Evolutionary conservation across 2,329 filamentous ascomycete species (phyloP).

Genomic region (Fusarium heterosporum): DNA sequence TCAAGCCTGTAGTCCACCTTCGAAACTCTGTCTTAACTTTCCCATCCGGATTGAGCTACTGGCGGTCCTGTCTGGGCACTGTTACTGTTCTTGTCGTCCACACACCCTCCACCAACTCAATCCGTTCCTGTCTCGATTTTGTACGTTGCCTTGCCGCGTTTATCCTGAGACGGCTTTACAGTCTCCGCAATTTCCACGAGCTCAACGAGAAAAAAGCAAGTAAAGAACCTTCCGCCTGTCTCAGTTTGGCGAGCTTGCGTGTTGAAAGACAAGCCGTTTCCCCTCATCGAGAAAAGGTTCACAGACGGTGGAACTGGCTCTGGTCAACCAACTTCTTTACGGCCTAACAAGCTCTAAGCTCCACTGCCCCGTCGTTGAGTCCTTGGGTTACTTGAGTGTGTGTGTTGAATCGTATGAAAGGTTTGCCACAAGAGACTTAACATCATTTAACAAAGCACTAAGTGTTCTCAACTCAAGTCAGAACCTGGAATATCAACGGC

Average conservation of each 20-base stretch:
- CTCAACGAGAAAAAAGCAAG: constrained; percentile 42
- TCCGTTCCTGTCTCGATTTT: constrained; percentile 33
- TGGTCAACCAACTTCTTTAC: constrained; percentile 30
- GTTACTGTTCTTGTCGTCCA: constrained; percentile 33
- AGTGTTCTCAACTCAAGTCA: constrained; percentile 19
- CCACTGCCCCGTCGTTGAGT: constrained; percentile 32
- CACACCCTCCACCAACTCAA: constrained; percentile 37
- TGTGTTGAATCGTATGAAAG: constrained; percentile 20
- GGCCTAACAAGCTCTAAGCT: constrained; percentile 26
- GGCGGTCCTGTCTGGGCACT: constrained; percentile 33
- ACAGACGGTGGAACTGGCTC: constrained; percentile 31
- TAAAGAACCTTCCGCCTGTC: constrained; percentile 42
- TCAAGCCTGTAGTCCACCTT: constrained; percentile 33
- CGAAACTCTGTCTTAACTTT: constrained; percentile 36
- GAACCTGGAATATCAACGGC: constrained; percentile 29
- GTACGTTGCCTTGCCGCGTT: constrained; percentile 36
- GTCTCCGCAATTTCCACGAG: constrained; percentile 45
- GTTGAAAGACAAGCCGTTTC: constrained; percentile 34
- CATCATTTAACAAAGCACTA: constrained; percentile 17
- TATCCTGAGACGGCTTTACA: constrained; percentile 29
- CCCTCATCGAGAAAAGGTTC: constrained; percentile 27
- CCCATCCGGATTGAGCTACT: constrained; percentile 40
- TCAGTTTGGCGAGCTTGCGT: constrained; percentile 38
- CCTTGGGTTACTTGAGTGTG: constrained; percentile 29
- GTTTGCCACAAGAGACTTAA: constrained; percentile 24